Percentiles rank a stretch among this genome's conserved stretches.
These are phyloP conservation scores for Tillandsia leiboldiana DNA, from an alignment of 176 grass and related monocot species.

Conservation along the genomic window DNA sequence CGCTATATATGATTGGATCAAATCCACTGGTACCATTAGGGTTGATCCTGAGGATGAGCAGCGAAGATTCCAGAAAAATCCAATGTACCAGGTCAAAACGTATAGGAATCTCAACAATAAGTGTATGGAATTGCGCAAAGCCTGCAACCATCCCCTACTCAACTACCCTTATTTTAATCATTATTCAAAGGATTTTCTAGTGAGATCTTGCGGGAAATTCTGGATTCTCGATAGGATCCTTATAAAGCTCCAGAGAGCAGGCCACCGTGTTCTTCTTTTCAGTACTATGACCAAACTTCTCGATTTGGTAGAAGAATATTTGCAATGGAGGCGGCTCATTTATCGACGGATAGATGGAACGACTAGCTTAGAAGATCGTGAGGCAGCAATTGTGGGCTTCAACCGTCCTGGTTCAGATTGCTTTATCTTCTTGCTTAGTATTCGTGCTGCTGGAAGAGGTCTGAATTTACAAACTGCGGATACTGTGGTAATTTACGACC, in stretches of 20 bases:
- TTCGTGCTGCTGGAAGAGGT: constrained; percentile 95
- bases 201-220: constrained; percentile 95
- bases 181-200: constrained; percentile 70
- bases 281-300: constrained; percentile 99
- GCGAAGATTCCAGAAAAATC: constrained; percentile 54
- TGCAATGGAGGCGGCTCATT: constrained; percentile 76
- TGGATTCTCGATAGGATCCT: constrained; percentile 99
- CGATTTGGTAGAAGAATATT: constrained; percentile 95
- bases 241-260: constrained; percentile 80
- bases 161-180: constrained; percentile 73
- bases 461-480: constrained; percentile 99
- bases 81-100: constrained; percentile 74
- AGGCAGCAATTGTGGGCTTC: constrained; percentile 90
- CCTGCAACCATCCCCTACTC: constrained; percentile 90
- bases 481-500: constrained; percentile 99
- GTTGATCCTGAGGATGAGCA: constrained; percentile 97
- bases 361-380: constrained; percentile 93
- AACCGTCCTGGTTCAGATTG: constrained; percentile 86
- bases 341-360: constrained; percentile 96
- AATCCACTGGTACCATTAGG: constrained; percentile 97
- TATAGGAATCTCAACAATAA: constrained; percentile 98
- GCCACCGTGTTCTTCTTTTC: constrained; percentile 93
- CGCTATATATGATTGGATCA: constrained; percentile 96
- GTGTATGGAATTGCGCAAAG: constrained; percentile 99
- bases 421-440: constrained; percentile 99